phyloP scores from a whole-genome alignment of 2,329 filamentous ascomycete genomes.

The Coniochaeta ligniaria region DNA sequence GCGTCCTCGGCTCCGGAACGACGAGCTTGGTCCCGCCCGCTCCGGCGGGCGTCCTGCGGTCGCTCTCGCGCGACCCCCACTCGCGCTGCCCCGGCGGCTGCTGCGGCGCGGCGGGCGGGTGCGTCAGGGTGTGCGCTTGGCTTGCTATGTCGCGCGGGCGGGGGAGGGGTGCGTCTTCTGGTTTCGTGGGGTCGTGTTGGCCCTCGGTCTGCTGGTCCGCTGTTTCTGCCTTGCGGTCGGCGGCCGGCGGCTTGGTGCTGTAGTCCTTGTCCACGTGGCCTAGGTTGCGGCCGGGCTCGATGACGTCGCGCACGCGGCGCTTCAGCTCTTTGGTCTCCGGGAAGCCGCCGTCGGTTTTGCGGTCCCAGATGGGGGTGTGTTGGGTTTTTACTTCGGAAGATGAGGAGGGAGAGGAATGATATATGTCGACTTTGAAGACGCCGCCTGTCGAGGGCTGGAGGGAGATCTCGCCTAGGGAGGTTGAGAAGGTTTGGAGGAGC shows the following conservation, averaged over 20 bases:
- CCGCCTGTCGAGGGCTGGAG: slow-evolving; percentile 82
- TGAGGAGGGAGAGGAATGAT: slow-evolving; percentile 16
- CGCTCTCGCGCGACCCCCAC: not conserved
- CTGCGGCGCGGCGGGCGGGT: not conserved
- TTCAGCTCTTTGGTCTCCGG: slow-evolving; percentile 92
- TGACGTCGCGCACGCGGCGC: slow-evolving; percentile 70
- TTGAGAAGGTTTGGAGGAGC: slow-evolving; percentile 86
- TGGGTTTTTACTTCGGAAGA: slow-evolving; percentile 18
- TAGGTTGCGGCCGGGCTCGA: slow-evolving; percentile 70
- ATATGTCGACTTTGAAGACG: slow-evolving; percentile 68
- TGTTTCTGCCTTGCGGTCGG: too few species aligned
- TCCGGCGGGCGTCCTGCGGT: slow-evolving; percentile 2
- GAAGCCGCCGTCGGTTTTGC: slow-evolving; percentile 81
- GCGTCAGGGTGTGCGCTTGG: not conserved
- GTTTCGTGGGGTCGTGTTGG: not conserved
- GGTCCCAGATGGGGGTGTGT: slow-evolving; percentile 72
- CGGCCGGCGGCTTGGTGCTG: not conserved
- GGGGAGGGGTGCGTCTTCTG: not conserved
- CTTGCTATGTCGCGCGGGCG: not conserved
- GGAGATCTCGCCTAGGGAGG: slow-evolving; percentile 76
- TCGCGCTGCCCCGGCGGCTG: not conserved
- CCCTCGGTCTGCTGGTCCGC: not conserved
- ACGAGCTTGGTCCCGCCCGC: slow-evolving; percentile 2
- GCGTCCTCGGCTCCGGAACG: not conserved
- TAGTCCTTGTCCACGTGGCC: slow-evolving; percentile 69